Conservation (phyloP, 2,329 filamentous ascomycete species). For the Fusarium algeriense region DNA sequence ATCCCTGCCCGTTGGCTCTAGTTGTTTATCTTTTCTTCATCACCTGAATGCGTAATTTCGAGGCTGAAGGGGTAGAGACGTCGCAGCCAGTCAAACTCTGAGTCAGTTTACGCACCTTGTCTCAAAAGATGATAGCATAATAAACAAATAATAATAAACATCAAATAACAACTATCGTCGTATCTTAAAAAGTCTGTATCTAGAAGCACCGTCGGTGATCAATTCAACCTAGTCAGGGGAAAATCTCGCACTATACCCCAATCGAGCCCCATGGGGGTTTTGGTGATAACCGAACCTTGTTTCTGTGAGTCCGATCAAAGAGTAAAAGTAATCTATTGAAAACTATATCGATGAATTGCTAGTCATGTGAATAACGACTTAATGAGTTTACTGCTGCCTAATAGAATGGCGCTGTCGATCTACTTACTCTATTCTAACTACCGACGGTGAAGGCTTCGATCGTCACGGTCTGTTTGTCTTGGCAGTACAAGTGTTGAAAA, state of each 20-base stretch:
- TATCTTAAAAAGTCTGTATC: neutral
- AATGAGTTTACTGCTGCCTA: neutral
- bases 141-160: neutral
- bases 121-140: constrained; percentile 11
- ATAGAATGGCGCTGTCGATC: constrained; percentile 8
- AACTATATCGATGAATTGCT: constrained; percentile 9
- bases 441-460: constrained; percentile 13
- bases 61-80: neutral
- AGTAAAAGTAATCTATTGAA: constrained; percentile 1
- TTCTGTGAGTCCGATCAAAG: constrained; percentile 1
- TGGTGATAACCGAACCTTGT: constrained; percentile 21
- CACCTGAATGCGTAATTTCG: constrained; percentile 13
- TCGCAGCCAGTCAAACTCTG: constrained; percentile 9
- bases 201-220: constrained; percentile 4
- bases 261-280: constrained; percentile 24
- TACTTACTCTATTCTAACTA: constrained; percentile 11
- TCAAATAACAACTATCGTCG: constrained; percentile 6
- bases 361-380: neutral
- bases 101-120: constrained; percentile 24
- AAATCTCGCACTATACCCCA: constrained; percentile 29
- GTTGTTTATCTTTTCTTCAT: constrained; percentile 10
- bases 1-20: neutral
- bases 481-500: neutral
- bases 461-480: constrained; percentile 10
- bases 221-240: constrained; percentile 28